Conservation (phyloP, 179 eudicot genomes). For the Beta corolliflora region DNA sequence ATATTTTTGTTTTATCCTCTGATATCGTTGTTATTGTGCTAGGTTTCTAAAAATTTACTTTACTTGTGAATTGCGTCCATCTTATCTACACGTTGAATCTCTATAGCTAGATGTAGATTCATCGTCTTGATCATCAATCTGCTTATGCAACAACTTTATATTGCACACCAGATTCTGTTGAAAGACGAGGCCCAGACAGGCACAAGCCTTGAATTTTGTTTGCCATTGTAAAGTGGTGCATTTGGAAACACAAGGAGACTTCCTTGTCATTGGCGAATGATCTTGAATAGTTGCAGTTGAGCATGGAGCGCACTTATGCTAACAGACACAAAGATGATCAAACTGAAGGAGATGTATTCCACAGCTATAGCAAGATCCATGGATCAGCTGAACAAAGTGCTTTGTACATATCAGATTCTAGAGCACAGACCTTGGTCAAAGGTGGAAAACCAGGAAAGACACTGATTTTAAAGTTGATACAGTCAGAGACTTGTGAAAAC, state of each 20-base stretch:
- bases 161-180: constrained; percentile 24
- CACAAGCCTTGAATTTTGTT: not conserved
- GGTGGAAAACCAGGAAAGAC: constrained; percentile 35
- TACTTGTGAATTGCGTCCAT: not conserved
- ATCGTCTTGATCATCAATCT: constrained; percentile 1
- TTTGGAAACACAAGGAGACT: not conserved
- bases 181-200: constrained; percentile 10
- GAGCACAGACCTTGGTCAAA: constrained; percentile 28
- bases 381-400: constrained; percentile 25
- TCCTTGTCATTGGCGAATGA: constrained; percentile 19
- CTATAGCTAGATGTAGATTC: not conserved
- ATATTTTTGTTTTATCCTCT: constrained; percentile 8
- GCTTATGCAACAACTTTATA: constrained; percentile 16
- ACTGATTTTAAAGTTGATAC: constrained; percentile 39
- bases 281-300: constrained; percentile 17
- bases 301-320: constrained; percentile 42
- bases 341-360: constrained; percentile 28
- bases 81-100: not conserved
- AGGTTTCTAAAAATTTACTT: not conserved
- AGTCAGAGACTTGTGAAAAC: constrained; percentile 34
- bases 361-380: constrained; percentile 18
- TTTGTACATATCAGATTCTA: constrained; percentile 26
- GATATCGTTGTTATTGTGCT: not conserved
- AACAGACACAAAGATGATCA: constrained; percentile 36
- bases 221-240: not conserved